A percentile compares a stretch with the other conserved stretches of the same genome.
phyloP scores from a whole-genome alignment of 2,329 filamentous ascomycete species.

The Exophiala phaeomuriformis region DNA sequence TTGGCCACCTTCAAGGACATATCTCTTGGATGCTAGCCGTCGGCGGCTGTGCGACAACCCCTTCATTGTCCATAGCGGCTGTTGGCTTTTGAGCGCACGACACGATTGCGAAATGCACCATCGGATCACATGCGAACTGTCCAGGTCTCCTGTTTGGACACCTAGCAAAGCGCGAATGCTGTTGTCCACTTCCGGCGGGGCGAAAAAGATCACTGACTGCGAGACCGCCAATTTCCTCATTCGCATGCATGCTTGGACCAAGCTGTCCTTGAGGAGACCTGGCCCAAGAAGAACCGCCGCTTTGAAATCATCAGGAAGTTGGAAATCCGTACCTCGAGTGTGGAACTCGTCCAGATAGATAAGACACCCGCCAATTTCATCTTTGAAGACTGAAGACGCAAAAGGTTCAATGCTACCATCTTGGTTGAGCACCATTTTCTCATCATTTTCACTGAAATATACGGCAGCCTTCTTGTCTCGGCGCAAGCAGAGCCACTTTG shows the following conservation, averaged over 20 bases:
- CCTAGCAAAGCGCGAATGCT: slow-evolving; percentile 41
- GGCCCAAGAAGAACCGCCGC: slow-evolving; percentile 63
- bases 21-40: neutral
- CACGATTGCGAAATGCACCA: slow-evolving; percentile 57
- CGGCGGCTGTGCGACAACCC: slow-evolving; percentile 46
- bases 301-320: slow-evolving; percentile 50
- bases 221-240: slow-evolving; percentile 61
- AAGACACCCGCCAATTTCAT: slow-evolving; percentile 52
- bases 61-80: slow-evolving; percentile 56
- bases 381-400: slow-evolving; percentile 51
- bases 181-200: slow-evolving; percentile 51
- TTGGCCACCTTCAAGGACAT: neutral
- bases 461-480: slow-evolving; percentile 43
- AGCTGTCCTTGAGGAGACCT: slow-evolving; percentile 56
- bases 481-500: slow-evolving; percentile 44
- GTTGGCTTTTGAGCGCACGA: slow-evolving; percentile 41
- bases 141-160: slow-evolving; percentile 19
- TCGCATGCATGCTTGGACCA: slow-evolving; percentile 54
- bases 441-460: slow-evolving; percentile 44
- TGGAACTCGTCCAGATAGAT: slow-evolving; percentile 66
- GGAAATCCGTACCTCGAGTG: slow-evolving; percentile 62
- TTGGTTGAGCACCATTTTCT: slow-evolving; percentile 30
- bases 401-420: slow-evolving; percentile 34
- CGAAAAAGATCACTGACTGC: slow-evolving; percentile 57
- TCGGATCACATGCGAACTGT: slow-evolving; percentile 49